Evolutionary conservation across 2,329 filamentous ascomycete genomes (phyloP).

Genomic region (Colletotrichum melonis): DNA sequence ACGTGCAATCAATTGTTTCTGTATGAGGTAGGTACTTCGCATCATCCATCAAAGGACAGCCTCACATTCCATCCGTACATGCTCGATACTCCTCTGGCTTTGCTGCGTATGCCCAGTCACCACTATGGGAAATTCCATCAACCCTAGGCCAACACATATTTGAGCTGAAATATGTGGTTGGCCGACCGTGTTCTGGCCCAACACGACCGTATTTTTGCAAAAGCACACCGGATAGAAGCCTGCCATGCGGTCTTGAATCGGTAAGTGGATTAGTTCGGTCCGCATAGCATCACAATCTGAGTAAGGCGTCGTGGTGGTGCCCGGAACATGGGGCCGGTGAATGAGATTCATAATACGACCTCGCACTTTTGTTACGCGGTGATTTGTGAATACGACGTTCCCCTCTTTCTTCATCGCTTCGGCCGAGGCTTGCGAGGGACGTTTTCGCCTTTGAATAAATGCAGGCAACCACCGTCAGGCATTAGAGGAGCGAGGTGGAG

Average conservation of each 20-base stretch:
- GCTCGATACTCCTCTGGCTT: too few species aligned
- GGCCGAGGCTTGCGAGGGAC: too few species aligned
- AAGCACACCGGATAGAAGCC: neutral
- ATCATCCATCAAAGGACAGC: too few species aligned
- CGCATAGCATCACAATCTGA: neutral
- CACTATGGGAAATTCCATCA: neutral
- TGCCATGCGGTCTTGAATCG: neutral
- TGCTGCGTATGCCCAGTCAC: too few species aligned
- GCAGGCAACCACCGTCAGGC: neutral
- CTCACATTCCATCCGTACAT: too few species aligned
- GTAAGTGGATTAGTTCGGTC: neutral
- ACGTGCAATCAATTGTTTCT: neutral
- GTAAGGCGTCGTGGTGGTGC: neutral
- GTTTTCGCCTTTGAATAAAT: too few species aligned
- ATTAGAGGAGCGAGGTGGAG: neutral
- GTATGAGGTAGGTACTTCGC: too few species aligned
- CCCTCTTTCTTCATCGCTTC: neutral
- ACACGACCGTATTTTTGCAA: neutral
- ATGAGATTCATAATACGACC: neutral
- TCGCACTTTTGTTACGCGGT: neutral
- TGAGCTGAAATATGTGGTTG: neutral
- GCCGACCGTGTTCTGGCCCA: neutral
- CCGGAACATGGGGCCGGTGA: conserved; percentile 1
- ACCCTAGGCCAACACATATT: neutral
- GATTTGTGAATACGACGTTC: neutral